phyloP scores from a whole-genome alignment of 306 rosid genomes.

The Castanea crenata region DNA sequence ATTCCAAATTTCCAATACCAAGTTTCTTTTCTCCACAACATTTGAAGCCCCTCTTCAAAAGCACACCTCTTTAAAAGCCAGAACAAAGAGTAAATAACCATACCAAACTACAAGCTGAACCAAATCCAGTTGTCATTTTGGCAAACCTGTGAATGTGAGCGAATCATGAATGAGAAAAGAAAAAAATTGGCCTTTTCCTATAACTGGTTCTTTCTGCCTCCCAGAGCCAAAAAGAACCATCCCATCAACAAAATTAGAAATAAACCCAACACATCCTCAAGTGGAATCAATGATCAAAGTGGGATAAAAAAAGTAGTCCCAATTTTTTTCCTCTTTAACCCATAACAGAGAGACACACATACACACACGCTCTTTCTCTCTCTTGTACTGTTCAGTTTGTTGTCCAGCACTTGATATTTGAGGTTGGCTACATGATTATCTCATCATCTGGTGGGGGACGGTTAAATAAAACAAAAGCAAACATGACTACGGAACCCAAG shows the following conservation, averaged over 20 bases:
- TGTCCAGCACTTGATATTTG: slow-evolving; percentile 56
- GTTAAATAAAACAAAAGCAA: slow-evolving; percentile 52
- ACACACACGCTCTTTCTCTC: slow-evolving; percentile 3
- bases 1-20: neutral
- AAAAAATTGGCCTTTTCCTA: slow-evolving; percentile 43
- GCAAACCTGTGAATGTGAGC: slow-evolving; percentile 33
- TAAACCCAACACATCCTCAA: slow-evolving; percentile 25
- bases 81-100: slow-evolving; percentile 49
- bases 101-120: slow-evolving; percentile 38
- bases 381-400: slow-evolving; percentile 31
- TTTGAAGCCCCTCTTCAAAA: slow-evolving; percentile 29
- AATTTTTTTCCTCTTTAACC: neutral
- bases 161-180: slow-evolving; percentile 37
- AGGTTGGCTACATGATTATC: slow-evolving; percentile 74
- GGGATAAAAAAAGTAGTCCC: neutral
- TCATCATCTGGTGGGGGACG: slow-evolving; percentile 60
- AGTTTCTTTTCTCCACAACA: too few relatives aligned
- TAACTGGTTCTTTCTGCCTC: slow-evolving; percentile 43
- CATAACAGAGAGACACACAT: neutral
- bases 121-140: slow-evolving; percentile 46
- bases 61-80: slow-evolving; percentile 18
- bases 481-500: slow-evolving; percentile 32
- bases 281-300: slow-evolving; percentile 41
- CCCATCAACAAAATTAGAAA: slow-evolving; percentile 29
- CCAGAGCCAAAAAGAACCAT: slow-evolving; percentile 44